phyloP scores from a whole-genome alignment of 1,284 basidiomycete genomes.

The Xanthoconium separans region DNA sequence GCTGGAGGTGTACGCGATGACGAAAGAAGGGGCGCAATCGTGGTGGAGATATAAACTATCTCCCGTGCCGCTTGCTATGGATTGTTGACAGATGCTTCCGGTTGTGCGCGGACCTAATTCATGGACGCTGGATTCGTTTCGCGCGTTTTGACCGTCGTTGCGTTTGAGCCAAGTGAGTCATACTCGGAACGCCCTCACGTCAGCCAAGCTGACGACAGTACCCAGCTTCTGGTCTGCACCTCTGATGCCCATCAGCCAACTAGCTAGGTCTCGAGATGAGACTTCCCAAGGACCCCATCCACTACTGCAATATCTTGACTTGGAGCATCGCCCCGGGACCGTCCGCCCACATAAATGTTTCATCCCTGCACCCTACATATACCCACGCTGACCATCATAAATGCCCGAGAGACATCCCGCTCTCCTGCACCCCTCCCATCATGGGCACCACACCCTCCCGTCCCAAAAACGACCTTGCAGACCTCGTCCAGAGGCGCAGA shows the following conservation, averaged over 20 bases:
- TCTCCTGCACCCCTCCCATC: background rate
- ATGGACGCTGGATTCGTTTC: background rate
- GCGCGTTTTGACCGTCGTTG: background rate
- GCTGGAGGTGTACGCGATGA: slow-evolving; percentile 26
- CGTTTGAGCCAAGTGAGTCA: background rate
- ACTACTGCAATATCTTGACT: no score
- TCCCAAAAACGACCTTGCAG: background rate
- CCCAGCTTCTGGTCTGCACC: background rate
- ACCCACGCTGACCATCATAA: background rate
- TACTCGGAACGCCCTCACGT: background rate
- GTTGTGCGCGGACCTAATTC: background rate
- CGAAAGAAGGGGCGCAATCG: slow-evolving; percentile 11
- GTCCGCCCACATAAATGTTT: no score
- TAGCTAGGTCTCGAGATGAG: background rate
- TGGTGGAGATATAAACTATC: slow-evolving; percentile 6
- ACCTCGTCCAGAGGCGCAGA: background rate
- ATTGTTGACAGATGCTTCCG: background rate
- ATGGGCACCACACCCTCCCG: slow-evolving; percentile 4
- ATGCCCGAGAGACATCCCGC: background rate
- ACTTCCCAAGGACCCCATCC: background rate
- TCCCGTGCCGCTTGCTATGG: background rate
- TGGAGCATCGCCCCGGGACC: no score
- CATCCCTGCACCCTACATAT: no score
- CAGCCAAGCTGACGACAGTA: background rate
- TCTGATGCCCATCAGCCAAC: background rate